Base-by-base conservation (phyloP, 2,329 filamentous ascomycete species). In the Venturia effusa region DNA sequence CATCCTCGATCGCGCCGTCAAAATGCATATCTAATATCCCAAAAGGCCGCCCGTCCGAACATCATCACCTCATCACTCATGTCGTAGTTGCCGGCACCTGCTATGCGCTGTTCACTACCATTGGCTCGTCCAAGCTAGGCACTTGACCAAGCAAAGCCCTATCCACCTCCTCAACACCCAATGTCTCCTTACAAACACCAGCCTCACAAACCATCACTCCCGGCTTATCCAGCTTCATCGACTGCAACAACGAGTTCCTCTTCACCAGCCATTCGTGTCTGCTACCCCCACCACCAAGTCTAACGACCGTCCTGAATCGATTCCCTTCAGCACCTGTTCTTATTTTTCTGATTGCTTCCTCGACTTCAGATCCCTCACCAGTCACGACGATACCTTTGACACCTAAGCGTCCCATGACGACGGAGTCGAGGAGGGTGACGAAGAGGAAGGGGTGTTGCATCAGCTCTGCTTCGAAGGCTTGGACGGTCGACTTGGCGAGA, bases 401-500 rank as follows among this genome's bases (percentile, higher is more conserved):
- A 0, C 92, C 92, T 3, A 96, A 75, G 65, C 88, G 84, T 4
- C 87, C 84, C 0, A 86, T 84, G 11, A 96, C 90, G 1, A 97
- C 84, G 0, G 83, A 83, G 3, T 85, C 83, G 69, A 97, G 81
- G 69, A 97, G 80, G 4, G 89, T 89, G 0, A 90, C 87, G 75
- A 95, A 97, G 1, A 97, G 81, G 81, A 94, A 96, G 0, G 94
- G 92, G 70, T 97, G 92, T 74, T 97, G 92, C 71, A 95, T 80
- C 68, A 96, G 86, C 76, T 99, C 94, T 0, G 89, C 88, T 69
- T 96, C 90, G 68, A 99, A 99, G 0, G 92, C 90, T 66, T 86
- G 85, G 66, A 92, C 85, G 0, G 91, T 94, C 68, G 88, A 83
- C 61, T 83, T 82, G 0, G 91, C 92, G 61, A 86, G 80, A 61